Conservation (phyloP, 805 yeast genomes). For the Ogataea trehaloabstinens region DNA sequence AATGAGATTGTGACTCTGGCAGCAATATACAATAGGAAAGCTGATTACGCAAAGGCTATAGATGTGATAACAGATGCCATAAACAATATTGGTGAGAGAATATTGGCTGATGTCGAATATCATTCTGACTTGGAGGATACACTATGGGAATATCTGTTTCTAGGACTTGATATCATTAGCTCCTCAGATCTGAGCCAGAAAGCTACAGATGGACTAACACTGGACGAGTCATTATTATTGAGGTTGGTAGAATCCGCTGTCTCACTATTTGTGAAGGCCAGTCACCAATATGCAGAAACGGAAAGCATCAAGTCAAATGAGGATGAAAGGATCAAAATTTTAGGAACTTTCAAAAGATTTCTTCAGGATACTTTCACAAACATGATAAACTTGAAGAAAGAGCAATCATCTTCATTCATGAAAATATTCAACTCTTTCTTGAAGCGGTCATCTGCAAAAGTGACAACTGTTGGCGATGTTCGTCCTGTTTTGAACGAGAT, state of each 20-base stretch:
- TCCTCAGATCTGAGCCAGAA: constrained; percentile 16
- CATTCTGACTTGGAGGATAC: constrained; percentile 22
- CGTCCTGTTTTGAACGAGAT: constrained; percentile 60
- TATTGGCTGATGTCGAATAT: constrained; percentile 18
- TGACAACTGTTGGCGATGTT: constrained; percentile 58
- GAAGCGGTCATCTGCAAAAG: constrained; percentile 43
- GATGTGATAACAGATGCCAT: constrained; percentile 22
- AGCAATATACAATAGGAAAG: constrained; percentile 26
- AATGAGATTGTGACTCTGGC: constrained; percentile 34
- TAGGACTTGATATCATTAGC: constrained; percentile 35
- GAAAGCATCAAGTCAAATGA: constrained; percentile 2
- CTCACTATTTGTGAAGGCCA: constrained; percentile 30
- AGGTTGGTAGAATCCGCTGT: constrained; percentile 39
- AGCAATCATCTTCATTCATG: constrained; percentile 42
- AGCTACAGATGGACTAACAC: constrained; percentile 21
- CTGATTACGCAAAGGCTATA: constrained; percentile 33
- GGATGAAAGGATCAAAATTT: constrained; percentile 6
- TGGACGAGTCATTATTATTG: constrained; percentile 39
- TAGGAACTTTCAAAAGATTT: constrained; percentile 37
- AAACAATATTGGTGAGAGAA: constrained; percentile 12
- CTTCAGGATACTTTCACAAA: constrained; percentile 42
- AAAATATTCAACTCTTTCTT: constrained; percentile 55
- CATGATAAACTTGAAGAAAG: constrained; percentile 32
- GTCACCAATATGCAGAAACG: constrained; percentile 8
- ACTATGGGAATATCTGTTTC: constrained; percentile 35